Evolutionary conservation across 306 rosid species (phyloP).

Genomic region (Lupinus albus): DNA sequence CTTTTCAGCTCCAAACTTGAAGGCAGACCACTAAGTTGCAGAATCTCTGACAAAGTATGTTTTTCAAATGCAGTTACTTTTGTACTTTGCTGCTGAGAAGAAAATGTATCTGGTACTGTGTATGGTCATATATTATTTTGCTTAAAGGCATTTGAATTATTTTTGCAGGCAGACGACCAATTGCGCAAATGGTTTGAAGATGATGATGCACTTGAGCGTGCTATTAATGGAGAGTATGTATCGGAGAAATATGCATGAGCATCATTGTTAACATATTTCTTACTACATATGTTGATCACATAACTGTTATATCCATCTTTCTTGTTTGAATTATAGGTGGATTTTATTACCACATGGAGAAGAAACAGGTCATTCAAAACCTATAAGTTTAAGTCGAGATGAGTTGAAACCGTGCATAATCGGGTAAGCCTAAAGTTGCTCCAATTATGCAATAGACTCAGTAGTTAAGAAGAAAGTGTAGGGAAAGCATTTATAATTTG

Average conservation of each 20-base stretch:
- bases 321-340: slow-evolving; percentile 58
- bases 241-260: slow-evolving; percentile 8
- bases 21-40: slow-evolving; percentile 74
- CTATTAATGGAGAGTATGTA: slow-evolving; percentile 76
- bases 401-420: slow-evolving; percentile 55
- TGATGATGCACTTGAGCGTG: slow-evolving; percentile 82
- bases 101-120: slow-evolving; percentile 33
- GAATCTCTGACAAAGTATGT: slow-evolving; percentile 86
- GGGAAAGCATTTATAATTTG: neutral
- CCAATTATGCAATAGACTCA: neutral
- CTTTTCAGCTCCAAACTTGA: slow-evolving; percentile 77
- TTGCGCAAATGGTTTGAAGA: slow-evolving; percentile 75
- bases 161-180: slow-evolving; percentile 67
- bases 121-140: slow-evolving; percentile 19
- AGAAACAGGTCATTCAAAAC: slow-evolving; percentile 48
- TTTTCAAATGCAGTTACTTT: slow-evolving; percentile 31
- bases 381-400: slow-evolving; percentile 57
- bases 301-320: slow-evolving; percentile 2
- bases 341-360: slow-evolving; percentile 62
- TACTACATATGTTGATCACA: slow-evolving; percentile 1
- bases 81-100: slow-evolving; percentile 29
- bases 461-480: neutral
- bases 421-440: slow-evolving; percentile 56
- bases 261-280: slow-evolving; percentile 16
- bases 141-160: slow-evolving; percentile 41